Percentiles rank a stretch among this genome's conserved stretches.
Evolutionary conservation across 371 early-diverging fungal genomes (phyloP).

Genomic region (Smittium mucronatum): DNA sequence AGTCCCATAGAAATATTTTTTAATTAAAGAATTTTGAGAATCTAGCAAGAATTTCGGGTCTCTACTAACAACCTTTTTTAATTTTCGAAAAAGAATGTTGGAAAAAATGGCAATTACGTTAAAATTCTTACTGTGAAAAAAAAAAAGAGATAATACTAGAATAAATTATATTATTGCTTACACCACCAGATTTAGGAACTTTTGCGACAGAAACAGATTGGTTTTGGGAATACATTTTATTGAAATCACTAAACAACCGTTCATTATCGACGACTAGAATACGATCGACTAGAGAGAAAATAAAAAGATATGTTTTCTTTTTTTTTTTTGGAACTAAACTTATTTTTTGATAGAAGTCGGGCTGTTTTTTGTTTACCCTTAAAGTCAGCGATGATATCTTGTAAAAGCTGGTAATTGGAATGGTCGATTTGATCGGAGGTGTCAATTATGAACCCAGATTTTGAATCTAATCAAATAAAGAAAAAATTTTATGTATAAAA

Average conservation of each 20-base stretch:
- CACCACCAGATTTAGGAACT: constrained; percentile 86
- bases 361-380: constrained; percentile 1
- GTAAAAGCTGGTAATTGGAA: constrained; percentile 1
- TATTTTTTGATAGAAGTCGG: background rate
- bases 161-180: constrained; percentile 23
- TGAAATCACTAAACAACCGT: constrained; percentile 74
- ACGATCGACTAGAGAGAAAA: constrained; percentile 48
- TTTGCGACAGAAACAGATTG: constrained; percentile 55
- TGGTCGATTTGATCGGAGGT: constrained; percentile 46
- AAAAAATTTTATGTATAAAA: constrained; percentile 3
- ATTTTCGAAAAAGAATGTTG: background rate
- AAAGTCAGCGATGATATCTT: constrained; percentile 8
- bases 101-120: background rate
- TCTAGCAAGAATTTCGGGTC: constrained; percentile 56
- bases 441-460: constrained; percentile 53
- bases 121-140: too few relatives aligned
- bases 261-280: constrained; percentile 88
- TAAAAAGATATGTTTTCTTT: constrained; percentile 44
- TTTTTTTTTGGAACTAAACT: constrained; percentile 10
- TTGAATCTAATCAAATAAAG: constrained; percentile 34
- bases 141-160: background rate
- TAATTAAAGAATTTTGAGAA: constrained; percentile 56
- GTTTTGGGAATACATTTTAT: constrained; percentile 37
- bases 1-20: constrained; percentile 91
- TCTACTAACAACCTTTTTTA: constrained; percentile 59